Percentiles rank a stretch among this genome's conserved stretches.
These are phyloP conservation scores for Allium cepa DNA, from an alignment of 106 monocot species.

Conservation along the genomic window DNA sequence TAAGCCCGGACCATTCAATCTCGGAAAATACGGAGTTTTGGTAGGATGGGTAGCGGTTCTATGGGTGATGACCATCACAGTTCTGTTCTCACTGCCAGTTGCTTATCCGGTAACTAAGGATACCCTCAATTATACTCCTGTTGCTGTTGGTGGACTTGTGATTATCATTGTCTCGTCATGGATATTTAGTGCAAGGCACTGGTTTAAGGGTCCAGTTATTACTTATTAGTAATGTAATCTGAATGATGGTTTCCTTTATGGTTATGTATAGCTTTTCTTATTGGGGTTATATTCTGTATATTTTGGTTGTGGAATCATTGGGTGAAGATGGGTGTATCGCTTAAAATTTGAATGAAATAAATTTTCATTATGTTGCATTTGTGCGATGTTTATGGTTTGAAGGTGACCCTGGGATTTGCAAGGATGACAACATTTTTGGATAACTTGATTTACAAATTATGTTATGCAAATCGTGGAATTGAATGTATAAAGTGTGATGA, in stretches of 20 bases:
- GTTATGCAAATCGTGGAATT: too few species aligned
- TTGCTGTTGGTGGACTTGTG: conserved; percentile 75
- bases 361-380: too few species aligned
- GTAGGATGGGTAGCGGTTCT: conserved; percentile 71
- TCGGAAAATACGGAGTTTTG: conserved; percentile 44
- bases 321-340: too few species aligned
- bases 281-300: background rate
- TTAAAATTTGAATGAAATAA: too few species aligned
- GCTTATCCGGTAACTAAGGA: conserved; percentile 70
- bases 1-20: conserved; percentile 66
- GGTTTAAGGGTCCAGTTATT: conserved; percentile 75
- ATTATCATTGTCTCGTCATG: conserved; percentile 45
- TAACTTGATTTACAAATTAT: too few species aligned
- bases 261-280: background rate
- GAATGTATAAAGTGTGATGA: too few species aligned
- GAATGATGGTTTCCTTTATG: background rate
- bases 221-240: conserved; percentile 31
- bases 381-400: too few species aligned
- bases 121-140: conserved; percentile 82
- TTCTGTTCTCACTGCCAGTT: conserved; percentile 81
- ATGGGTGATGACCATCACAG: conserved; percentile 72
- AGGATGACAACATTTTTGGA: too few species aligned
- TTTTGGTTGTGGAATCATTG: too few species aligned
- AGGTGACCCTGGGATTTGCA: too few species aligned
- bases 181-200: conserved; percentile 57